These are phyloP conservation scores for Thuja plicata DNA, from an alignment of 83 land plant genomes.

Conservation along the genomic window DNA sequence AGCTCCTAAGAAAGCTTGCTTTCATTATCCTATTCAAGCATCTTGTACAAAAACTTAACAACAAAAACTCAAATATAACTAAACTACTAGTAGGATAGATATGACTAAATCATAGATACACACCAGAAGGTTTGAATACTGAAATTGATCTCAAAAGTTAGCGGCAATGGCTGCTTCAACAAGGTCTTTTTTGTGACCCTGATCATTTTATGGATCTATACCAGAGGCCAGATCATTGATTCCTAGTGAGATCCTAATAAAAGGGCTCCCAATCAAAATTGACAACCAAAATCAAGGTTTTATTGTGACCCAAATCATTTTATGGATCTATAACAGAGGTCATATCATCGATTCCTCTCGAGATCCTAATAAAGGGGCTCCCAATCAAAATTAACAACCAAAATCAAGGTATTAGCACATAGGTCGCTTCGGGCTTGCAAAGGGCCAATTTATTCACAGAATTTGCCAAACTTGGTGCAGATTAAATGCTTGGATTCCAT, in stretches of 20 bases:
- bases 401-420: background rate
- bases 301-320: background rate
- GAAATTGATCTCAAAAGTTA: background rate
- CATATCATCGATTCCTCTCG: background rate
- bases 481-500: background rate
- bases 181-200: background rate
- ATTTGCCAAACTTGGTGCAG: background rate
- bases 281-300: background rate
- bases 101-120: background rate
- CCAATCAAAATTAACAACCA: background rate
- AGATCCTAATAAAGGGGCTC: background rate
- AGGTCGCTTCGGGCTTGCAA: background rate
- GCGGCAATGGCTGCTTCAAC: background rate
- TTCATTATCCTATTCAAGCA: background rate
- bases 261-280: background rate
- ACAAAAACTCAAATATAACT: no score
- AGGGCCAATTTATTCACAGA: background rate
- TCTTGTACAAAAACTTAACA: no score
- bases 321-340: background rate
- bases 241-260: background rate
- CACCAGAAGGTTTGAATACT: background rate
- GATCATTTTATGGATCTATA: background rate
- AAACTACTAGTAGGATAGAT: no score
- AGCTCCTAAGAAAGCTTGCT: background rate
- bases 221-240: background rate